These are phyloP conservation scores for Cryptococcus sp. DNA, from an alignment of 1,284 basidiomycete genomes.

Conservation along the genomic window DNA sequence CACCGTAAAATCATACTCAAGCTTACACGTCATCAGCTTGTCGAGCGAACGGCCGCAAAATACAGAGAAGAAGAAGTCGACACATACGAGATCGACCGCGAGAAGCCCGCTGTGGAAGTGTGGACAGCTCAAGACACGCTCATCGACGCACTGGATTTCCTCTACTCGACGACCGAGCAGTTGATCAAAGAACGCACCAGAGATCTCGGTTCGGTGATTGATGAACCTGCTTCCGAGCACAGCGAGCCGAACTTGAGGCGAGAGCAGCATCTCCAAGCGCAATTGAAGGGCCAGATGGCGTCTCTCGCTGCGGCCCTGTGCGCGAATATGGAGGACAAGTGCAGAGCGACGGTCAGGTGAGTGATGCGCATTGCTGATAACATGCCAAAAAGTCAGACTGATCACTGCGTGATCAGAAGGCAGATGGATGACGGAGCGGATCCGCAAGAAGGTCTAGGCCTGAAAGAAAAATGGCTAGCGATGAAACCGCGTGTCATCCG, in stretches of 20 bases:
- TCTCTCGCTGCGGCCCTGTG: slow-evolving; percentile 71
- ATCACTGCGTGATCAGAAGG: slow-evolving; percentile 24
- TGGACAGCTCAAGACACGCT: slow-evolving; percentile 77
- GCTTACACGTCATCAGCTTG: slow-evolving; percentile 58
- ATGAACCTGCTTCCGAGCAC: slow-evolving; percentile 39
- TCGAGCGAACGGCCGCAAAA: slow-evolving; percentile 69
- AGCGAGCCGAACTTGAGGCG: slow-evolving; percentile 13
- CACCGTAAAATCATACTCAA: neutral
- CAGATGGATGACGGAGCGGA: slow-evolving; percentile 43
- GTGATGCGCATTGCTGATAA: neutral
- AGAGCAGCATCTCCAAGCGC: slow-evolving; percentile 37
- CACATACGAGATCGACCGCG: slow-evolving; percentile 70
- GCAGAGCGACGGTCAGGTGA: slow-evolving; percentile 17
- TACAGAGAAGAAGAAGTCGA: slow-evolving; percentile 71
- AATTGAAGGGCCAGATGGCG: slow-evolving; percentile 65
- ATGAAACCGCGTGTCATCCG: slow-evolving; percentile 49
- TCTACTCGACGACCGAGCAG: slow-evolving; percentile 69
- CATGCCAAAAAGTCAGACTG: slow-evolving; percentile 1
- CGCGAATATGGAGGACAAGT: slow-evolving; percentile 69
- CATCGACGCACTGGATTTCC: slow-evolving; percentile 69
- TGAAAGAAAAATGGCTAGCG: slow-evolving; percentile 41
- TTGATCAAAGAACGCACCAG: slow-evolving; percentile 57
- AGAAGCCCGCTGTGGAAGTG: slow-evolving; percentile 65
- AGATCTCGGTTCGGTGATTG: slow-evolving; percentile 56
- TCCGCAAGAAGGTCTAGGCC: slow-evolving; percentile 35